These are phyloP conservation scores for Coemansia sp. DNA, from an alignment of 192 early-diverging fungal genomes.

Conservation along the genomic window DNA sequence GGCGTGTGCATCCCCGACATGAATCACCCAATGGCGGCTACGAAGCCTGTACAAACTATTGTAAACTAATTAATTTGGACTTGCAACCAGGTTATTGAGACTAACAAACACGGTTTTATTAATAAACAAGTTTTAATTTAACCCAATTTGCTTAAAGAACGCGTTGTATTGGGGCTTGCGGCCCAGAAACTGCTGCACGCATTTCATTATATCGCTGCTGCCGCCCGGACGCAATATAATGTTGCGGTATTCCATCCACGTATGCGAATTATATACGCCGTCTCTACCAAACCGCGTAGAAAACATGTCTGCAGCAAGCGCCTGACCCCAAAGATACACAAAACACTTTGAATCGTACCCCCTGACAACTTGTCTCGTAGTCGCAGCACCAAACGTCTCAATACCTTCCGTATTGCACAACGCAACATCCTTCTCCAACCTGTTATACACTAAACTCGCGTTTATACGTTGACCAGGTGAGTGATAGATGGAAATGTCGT, in stretches of 20 bases:
- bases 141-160: neutral
- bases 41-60: neutral
- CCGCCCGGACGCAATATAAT: conserved; percentile 11
- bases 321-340: conserved; percentile 72
- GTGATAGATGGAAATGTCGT: conserved; percentile 67
- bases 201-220: neutral
- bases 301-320: conserved; percentile 76
- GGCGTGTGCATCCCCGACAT: neutral
- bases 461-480: conserved; percentile 11
- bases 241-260: conserved; percentile 11
- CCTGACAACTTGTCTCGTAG: conserved; percentile 61
- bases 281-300: conserved; percentile 59
- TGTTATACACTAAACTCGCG: conserved; percentile 27
- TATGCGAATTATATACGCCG: conserved; percentile 33
- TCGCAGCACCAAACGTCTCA: conserved; percentile 29
- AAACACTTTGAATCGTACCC: conserved; percentile 71
- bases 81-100: neutral
- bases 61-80: too few species aligned
- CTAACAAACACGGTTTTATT: neutral
- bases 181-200: neutral
- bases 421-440: conserved; percentile 20
- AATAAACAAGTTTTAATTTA: neutral
- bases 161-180: conserved; percentile 3
- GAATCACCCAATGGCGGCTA: neutral
- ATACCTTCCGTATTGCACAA: conserved; percentile 26